A percentile compares a stretch with the other conserved stretches of the same genome.
These are phyloP conservation scores for Salix purpurea DNA, from an alignment of 345 rosid species.

Conservation along the genomic window DNA sequence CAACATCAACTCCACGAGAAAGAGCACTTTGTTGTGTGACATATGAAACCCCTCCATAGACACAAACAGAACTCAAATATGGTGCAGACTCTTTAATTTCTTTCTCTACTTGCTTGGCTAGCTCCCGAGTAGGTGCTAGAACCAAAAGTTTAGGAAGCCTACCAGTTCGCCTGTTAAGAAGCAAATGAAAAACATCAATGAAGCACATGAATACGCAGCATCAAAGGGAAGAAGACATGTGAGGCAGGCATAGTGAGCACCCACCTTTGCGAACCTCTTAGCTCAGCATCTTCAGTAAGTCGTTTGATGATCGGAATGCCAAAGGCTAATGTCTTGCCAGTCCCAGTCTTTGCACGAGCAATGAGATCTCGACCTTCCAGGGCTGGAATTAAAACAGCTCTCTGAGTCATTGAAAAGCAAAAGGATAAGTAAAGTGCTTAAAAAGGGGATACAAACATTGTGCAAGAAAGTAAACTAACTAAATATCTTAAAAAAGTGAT, in stretches of 20 bases:
- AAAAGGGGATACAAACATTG: not conserved
- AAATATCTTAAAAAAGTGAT: not conserved
- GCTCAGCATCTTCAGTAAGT: conserved; percentile 59
- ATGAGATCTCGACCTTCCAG: conserved; percentile 82
- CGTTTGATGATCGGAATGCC: conserved; percentile 87
- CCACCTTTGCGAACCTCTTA: conserved; percentile 54
- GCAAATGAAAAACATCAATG: conserved; percentile 5
- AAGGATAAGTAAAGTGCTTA: not conserved
- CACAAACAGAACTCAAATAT: conserved; percentile 74
- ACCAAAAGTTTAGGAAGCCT: conserved; percentile 76
- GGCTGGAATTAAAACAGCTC: conserved; percentile 87
- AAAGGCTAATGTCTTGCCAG: conserved; percentile 98
- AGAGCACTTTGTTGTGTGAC: conserved; percentile 72
- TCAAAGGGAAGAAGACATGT: not conserved
- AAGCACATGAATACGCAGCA: not conserved
- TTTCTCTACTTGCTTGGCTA: conserved; percentile 96
- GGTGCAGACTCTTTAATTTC: conserved; percentile 92
- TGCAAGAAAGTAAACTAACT: not conserved
- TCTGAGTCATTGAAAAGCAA: conserved; percentile 29
- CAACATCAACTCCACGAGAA: conserved; percentile 89
- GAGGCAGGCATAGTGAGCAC: conserved; percentile 26
- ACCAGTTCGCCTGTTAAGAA: conserved; percentile 47
- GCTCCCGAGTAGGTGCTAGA: conserved; percentile 83
- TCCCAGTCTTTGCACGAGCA: conserved; percentile 98
- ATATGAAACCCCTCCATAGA: conserved; percentile 95